A percentile compares a stretch with the other conserved stretches of the same genome.
phyloP scores from a whole-genome alignment of 805 yeast species.

The Saturnispora kantuleensis region DNA sequence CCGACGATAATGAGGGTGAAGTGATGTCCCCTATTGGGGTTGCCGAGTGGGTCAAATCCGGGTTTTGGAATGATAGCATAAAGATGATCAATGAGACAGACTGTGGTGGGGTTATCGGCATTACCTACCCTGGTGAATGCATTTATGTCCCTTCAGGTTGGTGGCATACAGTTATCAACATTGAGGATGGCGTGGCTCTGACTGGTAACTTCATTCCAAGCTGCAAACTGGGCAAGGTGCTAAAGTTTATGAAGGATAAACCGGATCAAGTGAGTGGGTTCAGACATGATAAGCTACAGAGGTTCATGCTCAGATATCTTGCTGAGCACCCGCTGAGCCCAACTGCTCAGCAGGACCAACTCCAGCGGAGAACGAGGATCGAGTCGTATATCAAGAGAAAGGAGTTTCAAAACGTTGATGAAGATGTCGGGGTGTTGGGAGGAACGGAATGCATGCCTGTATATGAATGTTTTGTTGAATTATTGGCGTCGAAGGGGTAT shows the following conservation, averaged over 20 bases:
- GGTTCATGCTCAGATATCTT: constrained; percentile 27
- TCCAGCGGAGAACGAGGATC: constrained; percentile 10
- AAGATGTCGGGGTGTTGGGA: constrained; percentile 54
- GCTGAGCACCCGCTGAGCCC: neutral
- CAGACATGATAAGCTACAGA: constrained; percentile 42
- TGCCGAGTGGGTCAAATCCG: constrained; percentile 84
- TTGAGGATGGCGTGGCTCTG: constrained; percentile 73
- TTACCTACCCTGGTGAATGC: constrained; percentile 75
- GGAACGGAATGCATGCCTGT: constrained; percentile 37
- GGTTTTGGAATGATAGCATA: constrained; percentile 64
- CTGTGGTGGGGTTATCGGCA: constrained; percentile 38
- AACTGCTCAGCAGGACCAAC: constrained; percentile 3
- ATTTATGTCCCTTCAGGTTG: constrained; percentile 91
- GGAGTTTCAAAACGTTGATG: constrained; percentile 29
- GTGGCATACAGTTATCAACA: constrained; percentile 93
- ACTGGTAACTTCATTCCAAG: constrained; percentile 83
- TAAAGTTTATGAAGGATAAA: constrained; percentile 58
- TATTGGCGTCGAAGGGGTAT: constrained; percentile 34
- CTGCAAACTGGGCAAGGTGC: constrained; percentile 48
- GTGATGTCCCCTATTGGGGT: constrained; percentile 88
- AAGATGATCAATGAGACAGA: constrained; percentile 34
- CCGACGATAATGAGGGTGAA: constrained; percentile 69
- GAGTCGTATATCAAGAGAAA: constrained; percentile 8
- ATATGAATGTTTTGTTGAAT: constrained; percentile 47
- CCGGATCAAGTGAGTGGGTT: constrained; percentile 75